Evolutionary conservation across 345 rosid genomes (phyloP).

Genomic region (Arabidopsis thaliana): TAIR10.1 NC_003076.8:3205001-3205500

Average conservation of each 20-base stretch:
- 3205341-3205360: no score
- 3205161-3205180: neutral
- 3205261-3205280: neutral
- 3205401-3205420: no score
- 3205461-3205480: no score
- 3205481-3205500: neutral
- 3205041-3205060: constrained; percentile 5
- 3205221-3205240: neutral
- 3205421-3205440: no score
- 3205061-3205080: neutral
- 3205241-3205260: no score
- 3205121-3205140: neutral
- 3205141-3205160: constrained; percentile 2
- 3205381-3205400: no score
- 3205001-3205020: constrained; percentile 8
- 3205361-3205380: no score
- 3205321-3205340: no score
- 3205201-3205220: neutral
- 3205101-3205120: constrained; percentile 39
- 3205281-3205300: neutral
- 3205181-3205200: neutral
- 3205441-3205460: no score
- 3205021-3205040: neutral
- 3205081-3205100: constrained; percentile 8
- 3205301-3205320: no score